A percentile compares a stretch with the other conserved stretches of the same genome.
Evolutionary conservation across 495 filamentous ascomycete genomes (phyloP).

Genomic region (Jackrogersella minutella): DNA sequence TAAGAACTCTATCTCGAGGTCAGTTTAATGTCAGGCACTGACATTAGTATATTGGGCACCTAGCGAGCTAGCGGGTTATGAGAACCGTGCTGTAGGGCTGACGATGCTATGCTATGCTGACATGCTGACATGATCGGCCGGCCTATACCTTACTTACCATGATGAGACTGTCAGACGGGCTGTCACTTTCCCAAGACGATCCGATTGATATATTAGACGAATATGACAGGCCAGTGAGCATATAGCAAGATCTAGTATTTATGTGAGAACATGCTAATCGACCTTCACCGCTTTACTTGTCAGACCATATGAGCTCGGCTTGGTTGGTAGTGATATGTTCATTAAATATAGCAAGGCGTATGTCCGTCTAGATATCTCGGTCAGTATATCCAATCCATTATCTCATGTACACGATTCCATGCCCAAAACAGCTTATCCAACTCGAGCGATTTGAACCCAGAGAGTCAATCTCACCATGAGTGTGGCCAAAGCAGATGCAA

Average conservation of each 20-base stretch:
- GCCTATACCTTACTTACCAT: too few species aligned
- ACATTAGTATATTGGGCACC: background rate
- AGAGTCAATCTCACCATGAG: background rate
- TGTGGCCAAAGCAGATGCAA: too few species aligned
- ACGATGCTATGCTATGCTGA: constrained; percentile 22
- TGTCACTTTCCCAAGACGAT: background rate
- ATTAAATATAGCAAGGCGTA: background rate
- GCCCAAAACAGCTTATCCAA: background rate
- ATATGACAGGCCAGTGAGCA: background rate
- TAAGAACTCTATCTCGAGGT: constrained; percentile 24
- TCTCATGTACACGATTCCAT: constrained; percentile 6
- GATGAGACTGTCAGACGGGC: constrained; percentile 1
- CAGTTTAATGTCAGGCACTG: background rate
- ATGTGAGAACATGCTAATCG: too few species aligned
- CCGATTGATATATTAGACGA: background rate
- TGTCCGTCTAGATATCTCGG: background rate
- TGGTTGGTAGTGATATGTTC: background rate
- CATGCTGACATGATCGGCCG: constrained; percentile 16
- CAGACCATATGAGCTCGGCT: background rate
- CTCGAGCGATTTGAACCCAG: background rate
- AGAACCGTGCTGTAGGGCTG: constrained; percentile 16
- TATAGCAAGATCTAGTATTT: background rate
- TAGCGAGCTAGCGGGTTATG: background rate
- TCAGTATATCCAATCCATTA: constrained; percentile 11
- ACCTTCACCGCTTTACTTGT: background rate